A percentile compares a stretch with the other conserved stretches of the same genome.
These are phyloP conservation scores for Fagus crenata DNA, from an alignment of 306 rosid species.

Conservation along the genomic window DNA sequence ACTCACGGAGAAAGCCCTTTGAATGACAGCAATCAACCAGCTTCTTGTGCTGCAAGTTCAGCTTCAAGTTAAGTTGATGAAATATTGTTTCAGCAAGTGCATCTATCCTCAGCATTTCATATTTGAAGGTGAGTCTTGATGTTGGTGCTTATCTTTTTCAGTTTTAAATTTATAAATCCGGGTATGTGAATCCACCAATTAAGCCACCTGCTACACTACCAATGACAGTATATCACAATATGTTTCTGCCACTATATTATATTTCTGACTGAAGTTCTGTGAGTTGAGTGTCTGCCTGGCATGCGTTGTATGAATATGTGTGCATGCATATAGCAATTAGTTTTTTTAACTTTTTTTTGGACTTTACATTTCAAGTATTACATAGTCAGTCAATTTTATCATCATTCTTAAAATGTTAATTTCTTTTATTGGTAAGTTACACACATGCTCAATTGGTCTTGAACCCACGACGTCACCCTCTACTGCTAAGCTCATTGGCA, in stretches of 20 bases:
- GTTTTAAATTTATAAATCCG: background rate
- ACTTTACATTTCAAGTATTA: background rate
- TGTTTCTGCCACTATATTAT: background rate
- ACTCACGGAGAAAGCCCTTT: slow-evolving; percentile 39
- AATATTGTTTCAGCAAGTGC: slow-evolving; percentile 38
- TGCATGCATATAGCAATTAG: too few relatives aligned
- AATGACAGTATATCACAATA: background rate
- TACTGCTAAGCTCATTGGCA: too few relatives aligned
- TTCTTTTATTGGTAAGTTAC: too few relatives aligned
- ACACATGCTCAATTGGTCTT: too few relatives aligned
- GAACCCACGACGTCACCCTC: too few relatives aligned
- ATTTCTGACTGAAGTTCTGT: background rate
- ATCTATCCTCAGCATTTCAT: slow-evolving; percentile 66
- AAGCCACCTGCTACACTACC: background rate
- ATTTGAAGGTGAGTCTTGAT: slow-evolving; percentile 56
- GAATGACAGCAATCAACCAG: slow-evolving; percentile 30
- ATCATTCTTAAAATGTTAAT: background rate
- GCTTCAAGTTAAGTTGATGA: slow-evolving; percentile 39
- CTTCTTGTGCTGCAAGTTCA: slow-evolving; percentile 53
- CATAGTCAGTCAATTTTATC: background rate
- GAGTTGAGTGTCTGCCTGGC: too few relatives aligned
- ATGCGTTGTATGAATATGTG: too few relatives aligned
- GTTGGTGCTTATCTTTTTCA: slow-evolving; percentile 9
- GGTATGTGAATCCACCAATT: background rate
- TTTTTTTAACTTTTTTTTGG: background rate